Percentiles rank a stretch among this genome's conserved stretches.
phyloP scores from a whole-genome alignment of 2,329 filamentous ascomycete species.

The Lecanicillium sp. region DNA sequence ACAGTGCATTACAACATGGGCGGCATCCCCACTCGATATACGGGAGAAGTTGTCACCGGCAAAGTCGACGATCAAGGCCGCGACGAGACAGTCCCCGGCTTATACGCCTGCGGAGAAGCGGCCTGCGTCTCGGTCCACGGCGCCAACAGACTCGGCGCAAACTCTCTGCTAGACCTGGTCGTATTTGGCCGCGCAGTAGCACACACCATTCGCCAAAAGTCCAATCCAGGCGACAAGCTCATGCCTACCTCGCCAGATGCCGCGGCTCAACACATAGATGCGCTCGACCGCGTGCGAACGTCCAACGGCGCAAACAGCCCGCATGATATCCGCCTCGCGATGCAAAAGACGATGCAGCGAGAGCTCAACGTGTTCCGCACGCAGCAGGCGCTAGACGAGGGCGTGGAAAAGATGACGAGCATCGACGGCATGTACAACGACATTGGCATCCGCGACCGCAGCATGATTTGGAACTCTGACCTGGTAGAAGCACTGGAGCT shows the following conservation, averaged over 20 bases:
- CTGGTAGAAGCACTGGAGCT: constrained; percentile 94
- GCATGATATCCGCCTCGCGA: constrained; percentile 76
- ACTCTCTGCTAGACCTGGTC: constrained; percentile 93
- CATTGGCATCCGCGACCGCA: constrained; percentile 92
- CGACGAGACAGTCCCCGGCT: constrained; percentile 86
- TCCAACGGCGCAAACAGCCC: constrained; percentile 80
- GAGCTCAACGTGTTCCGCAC: constrained; percentile 96
- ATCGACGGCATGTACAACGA: constrained; percentile 41
- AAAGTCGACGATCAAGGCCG: constrained; percentile 72
- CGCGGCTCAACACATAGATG: constrained; percentile 76
- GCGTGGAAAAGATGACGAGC: constrained; percentile 1
- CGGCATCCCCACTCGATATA: constrained; percentile 96
- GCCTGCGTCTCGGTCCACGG: constrained; percentile 97
- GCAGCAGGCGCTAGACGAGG: constrained; percentile 21
- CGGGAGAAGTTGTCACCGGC: constrained; percentile 78
- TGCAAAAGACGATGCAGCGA: constrained; percentile 98
- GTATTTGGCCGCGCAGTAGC: constrained; percentile 96
- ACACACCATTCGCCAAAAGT: constrained; percentile 93
- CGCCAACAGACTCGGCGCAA: constrained; percentile 93
- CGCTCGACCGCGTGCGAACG: constrained; percentile 78
- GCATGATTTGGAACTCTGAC: constrained; percentile 99
- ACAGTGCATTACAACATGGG: constrained; percentile 99
- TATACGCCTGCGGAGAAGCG: constrained; percentile 94
- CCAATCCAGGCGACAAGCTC: constrained; percentile 73
- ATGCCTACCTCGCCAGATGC: constrained; percentile 76